Evolutionary conservation across 139 green algal genomes (phyloP).

Genomic region (Ettlia oleoabundans): DNA sequence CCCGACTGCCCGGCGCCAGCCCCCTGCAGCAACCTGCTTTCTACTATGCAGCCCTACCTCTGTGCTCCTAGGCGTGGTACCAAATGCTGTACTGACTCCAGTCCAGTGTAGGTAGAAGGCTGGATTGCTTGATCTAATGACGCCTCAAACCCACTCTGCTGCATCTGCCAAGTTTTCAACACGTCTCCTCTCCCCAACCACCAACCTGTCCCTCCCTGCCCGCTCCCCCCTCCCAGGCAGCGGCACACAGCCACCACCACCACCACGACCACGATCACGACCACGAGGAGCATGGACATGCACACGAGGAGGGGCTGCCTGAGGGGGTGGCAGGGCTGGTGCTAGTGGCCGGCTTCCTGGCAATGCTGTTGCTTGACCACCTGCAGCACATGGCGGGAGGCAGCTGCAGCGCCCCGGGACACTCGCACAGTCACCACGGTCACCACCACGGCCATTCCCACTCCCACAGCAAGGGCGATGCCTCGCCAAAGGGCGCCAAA

Average conservation of each 20-base stretch:
- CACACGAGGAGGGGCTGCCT: slow-evolving; percentile 1
- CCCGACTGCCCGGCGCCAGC: too few species aligned
- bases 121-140: too few species aligned
- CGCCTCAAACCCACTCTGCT: too few species aligned
- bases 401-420: not conserved
- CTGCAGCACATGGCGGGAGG: slow-evolving; percentile 42
- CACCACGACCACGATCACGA: slow-evolving; percentile 9
- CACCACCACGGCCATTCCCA: not conserved
- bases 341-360: slow-evolving; percentile 57
- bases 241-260: slow-evolving; percentile 16
- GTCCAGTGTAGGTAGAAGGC: too few species aligned
- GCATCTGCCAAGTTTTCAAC: too few species aligned
- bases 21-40: too few species aligned
- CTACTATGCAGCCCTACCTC: too few species aligned
- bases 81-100: too few species aligned
- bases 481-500: not conserved
- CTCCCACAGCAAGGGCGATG: not conserved
- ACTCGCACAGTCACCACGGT: not conserved
- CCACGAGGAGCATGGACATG: not conserved
- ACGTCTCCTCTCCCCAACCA: not conserved
- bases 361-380: slow-evolving; percentile 61
- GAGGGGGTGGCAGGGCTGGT: slow-evolving; percentile 45
- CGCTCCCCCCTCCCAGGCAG: not conserved
- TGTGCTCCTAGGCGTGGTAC: too few species aligned
- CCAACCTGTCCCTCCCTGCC: not conserved